Conservation (phyloP, 2,329 filamentous ascomycete genomes). For the Pyrenophora graminea region DNA sequence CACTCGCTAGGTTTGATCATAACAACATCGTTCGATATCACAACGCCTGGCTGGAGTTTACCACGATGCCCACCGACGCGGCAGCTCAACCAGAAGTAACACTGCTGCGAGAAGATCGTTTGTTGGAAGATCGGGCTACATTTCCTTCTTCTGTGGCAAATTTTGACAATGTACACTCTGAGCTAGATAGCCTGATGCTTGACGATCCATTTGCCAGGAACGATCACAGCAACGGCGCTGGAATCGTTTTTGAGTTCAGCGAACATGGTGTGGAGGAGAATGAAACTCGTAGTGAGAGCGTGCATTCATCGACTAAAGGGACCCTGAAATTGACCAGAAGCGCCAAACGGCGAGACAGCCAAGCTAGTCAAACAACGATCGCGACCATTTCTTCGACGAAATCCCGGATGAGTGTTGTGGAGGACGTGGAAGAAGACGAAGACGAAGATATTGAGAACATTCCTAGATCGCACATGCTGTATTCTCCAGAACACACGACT, state of each 20-base stretch:
- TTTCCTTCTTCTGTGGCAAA: slow-evolving; percentile 16
- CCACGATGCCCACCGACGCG: slow-evolving; percentile 19
- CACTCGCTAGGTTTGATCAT: slow-evolving; percentile 66
- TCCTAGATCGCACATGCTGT: slow-evolving; percentile 37
- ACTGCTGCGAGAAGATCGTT: slow-evolving; percentile 23
- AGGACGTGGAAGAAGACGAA: slow-evolving; percentile 41
- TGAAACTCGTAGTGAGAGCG: slow-evolving; percentile 12
- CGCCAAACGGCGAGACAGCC: slow-evolving; percentile 34
- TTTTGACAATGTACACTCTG: slow-evolving; percentile 16
- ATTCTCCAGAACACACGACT: slow-evolving; percentile 22
- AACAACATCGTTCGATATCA: slow-evolving; percentile 70
- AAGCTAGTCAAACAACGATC: slow-evolving; percentile 45
- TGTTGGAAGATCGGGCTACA: slow-evolving; percentile 29
- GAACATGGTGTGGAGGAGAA: slow-evolving; percentile 21
- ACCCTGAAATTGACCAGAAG: slow-evolving; percentile 41
- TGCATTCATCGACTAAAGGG: slow-evolving; percentile 20
- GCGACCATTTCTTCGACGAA: slow-evolving; percentile 47
- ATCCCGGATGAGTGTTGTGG: slow-evolving; percentile 48
- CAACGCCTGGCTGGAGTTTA: slow-evolving; percentile 65
- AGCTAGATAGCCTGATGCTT: slow-evolving; percentile 23
- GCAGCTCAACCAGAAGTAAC: slow-evolving; percentile 7
- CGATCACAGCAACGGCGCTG: slow-evolving; percentile 20
- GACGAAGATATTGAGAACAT: slow-evolving; percentile 57
- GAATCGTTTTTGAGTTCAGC: slow-evolving; percentile 40
- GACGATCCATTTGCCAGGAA: slow-evolving; percentile 20